A percentile compares a stretch with the other conserved stretches of the same genome.
Evolutionary conservation across 495 filamentous ascomycete genomes (phyloP).

Genomic region (Podospora appendiculata): DNA sequence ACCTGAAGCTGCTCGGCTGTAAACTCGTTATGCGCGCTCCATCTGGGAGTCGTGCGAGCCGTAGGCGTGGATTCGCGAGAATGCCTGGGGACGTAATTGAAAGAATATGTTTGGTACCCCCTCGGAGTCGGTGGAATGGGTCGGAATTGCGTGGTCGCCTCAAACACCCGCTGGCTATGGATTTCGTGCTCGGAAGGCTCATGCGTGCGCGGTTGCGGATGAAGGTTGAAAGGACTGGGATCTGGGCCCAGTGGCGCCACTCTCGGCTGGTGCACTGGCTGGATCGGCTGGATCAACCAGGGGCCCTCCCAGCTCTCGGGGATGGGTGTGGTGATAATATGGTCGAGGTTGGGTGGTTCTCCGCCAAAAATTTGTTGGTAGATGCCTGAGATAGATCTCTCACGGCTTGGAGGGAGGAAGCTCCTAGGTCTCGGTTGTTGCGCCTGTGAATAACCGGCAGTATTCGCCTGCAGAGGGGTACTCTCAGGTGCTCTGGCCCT

Average conservation of each 20-base stretch:
- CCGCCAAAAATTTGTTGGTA: background rate
- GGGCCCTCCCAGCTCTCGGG: background rate
- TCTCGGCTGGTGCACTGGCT: too few relatives aligned
- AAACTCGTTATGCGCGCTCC: conserved; percentile 7
- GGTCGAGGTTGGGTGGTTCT: background rate
- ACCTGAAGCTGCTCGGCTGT: background rate
- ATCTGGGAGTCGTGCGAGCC: conserved; percentile 5
- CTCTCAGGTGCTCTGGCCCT: background rate
- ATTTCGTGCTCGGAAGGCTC: background rate
- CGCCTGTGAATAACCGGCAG: background rate
- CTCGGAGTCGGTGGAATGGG: background rate
- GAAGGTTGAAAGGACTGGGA: background rate
- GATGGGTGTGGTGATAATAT: background rate
- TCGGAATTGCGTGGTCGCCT: background rate
- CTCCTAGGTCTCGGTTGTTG: background rate
- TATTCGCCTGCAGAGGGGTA: background rate
- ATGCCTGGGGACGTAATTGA: background rate
- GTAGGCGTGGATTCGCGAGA: background rate
- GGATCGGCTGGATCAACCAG: background rate
- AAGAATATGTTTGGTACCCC: conserved; percentile 1
- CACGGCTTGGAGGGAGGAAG: background rate
- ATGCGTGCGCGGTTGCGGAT: background rate
- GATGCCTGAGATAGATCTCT: background rate
- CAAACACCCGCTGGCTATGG: background rate
- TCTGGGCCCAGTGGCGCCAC: background rate